Conservation (phyloP, 1,139 yeast genomes). For the Entelexis paramagnoliae region DNA sequence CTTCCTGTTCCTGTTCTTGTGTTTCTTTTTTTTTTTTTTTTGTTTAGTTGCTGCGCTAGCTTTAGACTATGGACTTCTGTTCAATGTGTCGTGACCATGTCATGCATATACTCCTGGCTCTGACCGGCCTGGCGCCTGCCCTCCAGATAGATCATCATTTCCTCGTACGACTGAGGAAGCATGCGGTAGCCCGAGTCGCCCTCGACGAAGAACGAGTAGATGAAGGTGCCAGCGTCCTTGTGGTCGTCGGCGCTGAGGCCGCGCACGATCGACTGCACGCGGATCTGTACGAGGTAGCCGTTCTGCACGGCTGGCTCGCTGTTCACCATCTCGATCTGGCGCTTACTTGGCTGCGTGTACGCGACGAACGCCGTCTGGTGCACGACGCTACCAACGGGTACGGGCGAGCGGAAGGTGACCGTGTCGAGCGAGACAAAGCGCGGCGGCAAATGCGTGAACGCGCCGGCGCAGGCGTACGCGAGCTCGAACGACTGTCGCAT, state of each 20-base stretch:
- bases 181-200: slow-evolving; percentile 35
- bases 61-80: background rate
- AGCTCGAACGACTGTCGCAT: slow-evolving; percentile 86
- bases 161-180: slow-evolving; percentile 76
- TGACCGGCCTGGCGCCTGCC: slow-evolving; percentile 84
- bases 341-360: slow-evolving; percentile 42
- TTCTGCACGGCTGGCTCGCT: slow-evolving; percentile 46
- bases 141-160: slow-evolving; percentile 83
- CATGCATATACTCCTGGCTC: slow-evolving; percentile 48
- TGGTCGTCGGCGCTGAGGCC: slow-evolving; percentile 50
- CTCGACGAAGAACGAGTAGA: slow-evolving; percentile 69
- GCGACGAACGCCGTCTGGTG: slow-evolving; percentile 73
- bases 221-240: slow-evolving; percentile 74
- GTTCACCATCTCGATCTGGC: slow-evolving; percentile 18
- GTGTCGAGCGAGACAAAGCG: slow-evolving; percentile 83
- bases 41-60: no score
- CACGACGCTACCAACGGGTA: slow-evolving; percentile 85
- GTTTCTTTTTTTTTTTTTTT: no score
- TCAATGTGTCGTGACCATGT: slow-evolving; percentile 16
- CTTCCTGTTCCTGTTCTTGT: no score
- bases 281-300: slow-evolving; percentile 83
- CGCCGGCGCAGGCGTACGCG: slow-evolving; percentile 86
- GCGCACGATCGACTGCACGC: slow-evolving; percentile 72
- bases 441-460: slow-evolving; percentile 73
- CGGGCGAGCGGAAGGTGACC: slow-evolving; percentile 85